Evolutionary conservation across 1,139 yeast genomes (phyloP), one percentile per base, ranked within the genome.

Genomic region (Schwanniomyces etchellsii): DNA sequence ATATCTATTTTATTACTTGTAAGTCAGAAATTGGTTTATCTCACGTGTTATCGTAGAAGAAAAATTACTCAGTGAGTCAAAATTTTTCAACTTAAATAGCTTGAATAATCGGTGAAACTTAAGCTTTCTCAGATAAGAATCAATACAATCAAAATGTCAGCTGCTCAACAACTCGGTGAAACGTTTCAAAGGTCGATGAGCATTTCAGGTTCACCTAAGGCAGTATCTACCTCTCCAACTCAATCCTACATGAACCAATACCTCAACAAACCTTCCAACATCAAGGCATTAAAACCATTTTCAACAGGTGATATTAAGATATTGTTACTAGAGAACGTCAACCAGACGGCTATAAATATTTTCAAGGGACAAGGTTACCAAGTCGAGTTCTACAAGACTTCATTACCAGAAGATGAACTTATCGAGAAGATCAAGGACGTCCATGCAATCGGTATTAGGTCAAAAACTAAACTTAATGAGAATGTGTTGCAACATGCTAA

Each of bases 401-500:
- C 96, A 9, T 67, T 91, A 45, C 82, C 88, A 24, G 97, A 91
- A 62, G 96, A 81, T 9, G 96, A 89, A 61, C 76, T 91, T 57
- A 85, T 93, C 52, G 96, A 86, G 64, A 91, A 88, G 62, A 91
- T 91, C 58, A 74, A 75, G 55, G 88, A 83, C 45, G 96, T 88
- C 30, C 97, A 91, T 55, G 98, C 96, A 39, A 79, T 91, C 55
- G 98, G 99, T 63, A 89, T 91, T 52, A 84, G 99, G 69, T 89
- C 97, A 38, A 91, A 93, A 69, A 91, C 98, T 34, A 83, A 80
- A 58, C 71, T 91, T 51, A 85, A 91, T 24, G 81, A 76, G 46
- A 79, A 77, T 38, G 76, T 91, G 23, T 70, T 91, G 48, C 71
- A 76, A 43, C 85, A 83, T 46, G 98, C 98, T 33, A 81, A 80